Evolutionary conservation across 2,329 filamentous ascomycete species (phyloP).

Genomic region (Fusarium ambrosium): DNA sequence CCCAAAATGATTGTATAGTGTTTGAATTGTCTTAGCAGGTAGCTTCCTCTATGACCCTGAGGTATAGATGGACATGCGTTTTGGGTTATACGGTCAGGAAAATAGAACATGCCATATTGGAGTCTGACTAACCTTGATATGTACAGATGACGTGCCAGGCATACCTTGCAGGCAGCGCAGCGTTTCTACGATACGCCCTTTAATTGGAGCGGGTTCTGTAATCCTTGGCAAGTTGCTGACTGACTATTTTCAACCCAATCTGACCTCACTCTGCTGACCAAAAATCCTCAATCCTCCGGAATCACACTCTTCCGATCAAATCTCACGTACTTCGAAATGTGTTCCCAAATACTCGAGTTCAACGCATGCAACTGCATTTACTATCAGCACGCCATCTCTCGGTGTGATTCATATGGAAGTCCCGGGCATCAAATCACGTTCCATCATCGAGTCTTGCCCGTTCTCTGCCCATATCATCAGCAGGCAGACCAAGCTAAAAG

Average conservation of each 20-base stretch:
- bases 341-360: conserved; percentile 59
- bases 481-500: conserved; percentile 29
- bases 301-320: neutral
- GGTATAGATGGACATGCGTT: neutral
- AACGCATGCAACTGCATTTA: conserved; percentile 88
- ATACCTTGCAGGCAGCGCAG: neutral
- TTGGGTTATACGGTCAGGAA: neutral
- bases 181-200: neutral
- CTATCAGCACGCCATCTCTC: conserved; percentile 86
- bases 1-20: neutral
- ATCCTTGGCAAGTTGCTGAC: neutral
- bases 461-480: conserved; percentile 87
- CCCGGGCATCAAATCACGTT: conserved; percentile 78
- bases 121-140: neutral
- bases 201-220: neutral
- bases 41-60: neutral
- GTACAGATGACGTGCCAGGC: neutral
- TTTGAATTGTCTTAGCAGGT: neutral
- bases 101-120: neutral
- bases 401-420: conserved; percentile 79
- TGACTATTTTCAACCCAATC: conserved; percentile 61
- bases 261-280: neutral
- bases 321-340: neutral
- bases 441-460: conserved; percentile 51
- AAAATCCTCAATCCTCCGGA: neutral